Percentiles rank a stretch among this genome's conserved stretches.
Conservation (phyloP, 2,329 filamentous ascomycete genomes). For the Sporothrix mexicana region DNA sequence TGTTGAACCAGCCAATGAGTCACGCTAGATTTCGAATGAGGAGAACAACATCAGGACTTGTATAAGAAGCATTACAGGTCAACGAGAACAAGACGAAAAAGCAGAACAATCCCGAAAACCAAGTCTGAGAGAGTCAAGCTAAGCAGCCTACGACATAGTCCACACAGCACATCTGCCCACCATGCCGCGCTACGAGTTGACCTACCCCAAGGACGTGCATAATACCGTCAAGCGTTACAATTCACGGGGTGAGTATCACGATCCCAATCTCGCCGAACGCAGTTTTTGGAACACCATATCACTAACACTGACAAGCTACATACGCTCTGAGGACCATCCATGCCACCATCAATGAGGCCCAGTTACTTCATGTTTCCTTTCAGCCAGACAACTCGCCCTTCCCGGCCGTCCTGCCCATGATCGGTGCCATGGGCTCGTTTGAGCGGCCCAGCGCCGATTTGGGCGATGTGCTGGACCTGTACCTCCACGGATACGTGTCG, state of each 20-base stretch:
- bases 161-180: conserved; percentile 34
- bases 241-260: conserved; percentile 58
- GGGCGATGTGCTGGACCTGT: conserved; percentile 72
- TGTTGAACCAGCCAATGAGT: conserved; percentile 28
- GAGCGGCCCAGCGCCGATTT: conserved; percentile 63
- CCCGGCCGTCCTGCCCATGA: conserved; percentile 81
- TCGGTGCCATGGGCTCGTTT: conserved; percentile 80
- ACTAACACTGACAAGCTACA: conserved; percentile 54
- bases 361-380: conserved; percentile 82
- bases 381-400: conserved; percentile 68
- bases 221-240: conserved; percentile 73
- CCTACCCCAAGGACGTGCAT: conserved; percentile 67
- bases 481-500: conserved; percentile 85
- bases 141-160: background rate
- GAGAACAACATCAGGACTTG: background rate
- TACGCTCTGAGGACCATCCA: conserved; percentile 79
- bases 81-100: background rate
- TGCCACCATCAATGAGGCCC: conserved; percentile 73
- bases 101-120: background rate
- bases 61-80: conserved; percentile 7
- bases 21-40: conserved; percentile 26
- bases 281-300: too few species aligned
- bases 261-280: background rate
- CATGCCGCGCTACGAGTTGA: conserved; percentile 54
- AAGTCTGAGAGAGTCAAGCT: background rate